A percentile compares a stretch with the other conserved stretches of the same genome.
These are phyloP conservation scores for Alternaria sp. DNA, from an alignment of 2,329 filamentous ascomycete species.

Conservation along the genomic window DNA sequence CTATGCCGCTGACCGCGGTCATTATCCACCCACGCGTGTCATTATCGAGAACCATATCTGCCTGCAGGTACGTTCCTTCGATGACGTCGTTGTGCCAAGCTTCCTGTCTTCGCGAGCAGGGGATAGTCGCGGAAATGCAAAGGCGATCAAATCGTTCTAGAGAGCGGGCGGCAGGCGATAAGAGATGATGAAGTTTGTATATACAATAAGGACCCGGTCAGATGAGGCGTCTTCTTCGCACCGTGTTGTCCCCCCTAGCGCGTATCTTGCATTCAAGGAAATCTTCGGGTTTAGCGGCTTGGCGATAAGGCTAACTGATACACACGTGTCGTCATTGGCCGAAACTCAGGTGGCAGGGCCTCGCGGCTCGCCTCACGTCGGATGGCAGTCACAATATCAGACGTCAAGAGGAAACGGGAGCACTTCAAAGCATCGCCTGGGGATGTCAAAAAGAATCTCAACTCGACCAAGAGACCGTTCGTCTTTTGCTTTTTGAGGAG, in stretches of 20 bases:
- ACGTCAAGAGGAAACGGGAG: neutral
- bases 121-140: conserved; percentile 6
- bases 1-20: conserved; percentile 81
- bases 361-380: neutral
- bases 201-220: conserved; percentile 16
- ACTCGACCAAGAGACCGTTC: neutral
- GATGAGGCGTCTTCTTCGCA: conserved; percentile 20
- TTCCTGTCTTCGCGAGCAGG: conserved; percentile 1
- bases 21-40: conserved; percentile 95
- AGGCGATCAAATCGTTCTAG: neutral
- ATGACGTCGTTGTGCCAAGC: conserved; percentile 33
- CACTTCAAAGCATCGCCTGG: neutral
- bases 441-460: neutral
- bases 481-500: neutral
- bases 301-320: conserved; percentile 13
- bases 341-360: neutral
- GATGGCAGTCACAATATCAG: neutral
- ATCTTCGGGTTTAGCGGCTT: conserved; percentile 17
- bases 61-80: conserved; percentile 21
- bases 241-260: conserved; percentile 26
- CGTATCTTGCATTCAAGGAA: conserved; percentile 4
- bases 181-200: conserved; percentile 9
- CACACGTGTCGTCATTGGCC: conserved; percentile 14
- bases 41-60: conserved; percentile 49
- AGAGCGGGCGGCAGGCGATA: conserved; percentile 4